A percentile compares a stretch with the other conserved stretches of the same genome.
phyloP scores from a whole-genome alignment of 2,329 filamentous ascomycete genomes.

The Arthrobotrys conoides region DNA sequence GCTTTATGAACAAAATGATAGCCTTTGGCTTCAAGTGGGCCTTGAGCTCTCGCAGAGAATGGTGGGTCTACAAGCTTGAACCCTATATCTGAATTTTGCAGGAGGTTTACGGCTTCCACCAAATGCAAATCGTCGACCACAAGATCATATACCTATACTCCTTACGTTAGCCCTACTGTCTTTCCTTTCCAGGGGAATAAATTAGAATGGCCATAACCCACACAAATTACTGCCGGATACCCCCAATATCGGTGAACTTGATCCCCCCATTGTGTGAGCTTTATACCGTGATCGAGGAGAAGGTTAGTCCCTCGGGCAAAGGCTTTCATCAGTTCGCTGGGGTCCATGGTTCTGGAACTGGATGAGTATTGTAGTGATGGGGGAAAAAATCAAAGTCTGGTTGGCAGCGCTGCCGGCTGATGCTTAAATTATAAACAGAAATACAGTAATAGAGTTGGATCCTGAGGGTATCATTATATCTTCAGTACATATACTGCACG shows the following conservation, averaged over 20 bases:
- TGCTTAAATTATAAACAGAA: too few relatives aligned
- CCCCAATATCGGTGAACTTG: constrained; percentile 15
- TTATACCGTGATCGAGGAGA: constrained; percentile 26
- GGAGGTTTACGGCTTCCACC: neutral
- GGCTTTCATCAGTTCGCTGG: neutral
- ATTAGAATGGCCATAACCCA: neutral
- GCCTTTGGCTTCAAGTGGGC: neutral
- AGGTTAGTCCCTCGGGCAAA: constrained; percentile 1
- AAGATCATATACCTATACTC: constrained; percentile 5
- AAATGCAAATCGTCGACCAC: constrained; percentile 12
- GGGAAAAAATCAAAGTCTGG: too few relatives aligned
- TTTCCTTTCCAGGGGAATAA: too few relatives aligned
- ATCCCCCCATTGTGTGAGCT: constrained; percentile 23
- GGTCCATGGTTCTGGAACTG: too few relatives aligned
- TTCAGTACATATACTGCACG: too few relatives aligned
- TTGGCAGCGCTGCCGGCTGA: too few relatives aligned
- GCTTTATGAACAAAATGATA: constrained; percentile 6
- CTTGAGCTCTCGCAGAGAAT: neutral
- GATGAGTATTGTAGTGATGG: too few relatives aligned
- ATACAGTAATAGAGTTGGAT: too few relatives aligned
- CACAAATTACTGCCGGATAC: constrained; percentile 6
- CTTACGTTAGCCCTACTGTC: neutral
- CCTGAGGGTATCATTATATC: too few relatives aligned
- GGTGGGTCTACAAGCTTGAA: neutral
- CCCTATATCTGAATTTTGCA: neutral